phyloP scores from a whole-genome alignment of 257 asterid genomes.

The Ajuga chamaepitys region DNA sequence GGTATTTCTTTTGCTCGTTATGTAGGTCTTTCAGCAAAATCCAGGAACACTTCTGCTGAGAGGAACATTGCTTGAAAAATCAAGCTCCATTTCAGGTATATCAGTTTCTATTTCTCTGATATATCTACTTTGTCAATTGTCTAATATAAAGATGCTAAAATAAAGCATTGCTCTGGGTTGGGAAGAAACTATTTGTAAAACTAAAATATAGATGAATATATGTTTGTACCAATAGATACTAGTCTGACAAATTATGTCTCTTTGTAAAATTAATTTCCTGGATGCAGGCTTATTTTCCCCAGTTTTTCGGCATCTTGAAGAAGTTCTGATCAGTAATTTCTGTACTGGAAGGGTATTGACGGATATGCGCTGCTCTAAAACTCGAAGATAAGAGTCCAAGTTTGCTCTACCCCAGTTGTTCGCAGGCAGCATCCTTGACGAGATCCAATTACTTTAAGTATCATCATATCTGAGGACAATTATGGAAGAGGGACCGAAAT shows the following conservation, averaged over 20 bases:
- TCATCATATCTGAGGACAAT: background rate
- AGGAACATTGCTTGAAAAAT: slow-evolving; percentile 52
- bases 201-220: too few species aligned
- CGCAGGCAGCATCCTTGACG: background rate
- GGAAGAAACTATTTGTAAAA: too few species aligned
- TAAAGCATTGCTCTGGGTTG: background rate
- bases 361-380: slow-evolving; percentile 15
- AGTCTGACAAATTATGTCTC: background rate
- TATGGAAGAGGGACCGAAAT: background rate
- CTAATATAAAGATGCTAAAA: background rate
- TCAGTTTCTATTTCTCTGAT: background rate
- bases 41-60: slow-evolving; percentile 77
- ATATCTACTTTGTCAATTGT: background rate
- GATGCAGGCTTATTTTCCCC: slow-evolving; percentile 44
- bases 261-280: background rate
- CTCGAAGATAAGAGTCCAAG: slow-evolving; percentile 4
- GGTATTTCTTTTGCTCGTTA: slow-evolving; percentile 1
- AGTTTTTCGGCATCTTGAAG: slow-evolving; percentile 50
- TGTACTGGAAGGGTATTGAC: slow-evolving; percentile 25
- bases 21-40: slow-evolving; percentile 80
- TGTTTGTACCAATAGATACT: background rate
- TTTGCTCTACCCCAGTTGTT: background rate
- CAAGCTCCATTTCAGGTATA: slow-evolving; percentile 50
- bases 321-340: slow-evolving; percentile 35
- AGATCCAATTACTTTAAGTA: background rate